Evolutionary conservation across 1,284 basidiomycete species (phyloP).

Genomic region (Ganoderma multipileum): DNA sequence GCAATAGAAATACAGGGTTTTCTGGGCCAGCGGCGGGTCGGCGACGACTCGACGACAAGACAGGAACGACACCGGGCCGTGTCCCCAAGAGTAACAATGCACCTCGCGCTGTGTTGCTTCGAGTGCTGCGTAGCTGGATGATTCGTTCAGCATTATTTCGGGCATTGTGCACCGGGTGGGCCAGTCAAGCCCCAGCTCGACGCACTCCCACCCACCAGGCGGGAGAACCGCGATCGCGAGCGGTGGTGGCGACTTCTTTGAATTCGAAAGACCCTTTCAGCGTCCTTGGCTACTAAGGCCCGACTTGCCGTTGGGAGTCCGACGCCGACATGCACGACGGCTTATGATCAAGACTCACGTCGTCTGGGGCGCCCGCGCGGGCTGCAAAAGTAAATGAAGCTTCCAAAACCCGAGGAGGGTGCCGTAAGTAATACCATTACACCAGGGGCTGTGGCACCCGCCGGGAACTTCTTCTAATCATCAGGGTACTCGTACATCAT

Average conservation of each 20-base stretch:
- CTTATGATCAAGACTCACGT: conserved; percentile 16
- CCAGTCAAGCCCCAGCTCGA: neutral
- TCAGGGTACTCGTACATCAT: neutral
- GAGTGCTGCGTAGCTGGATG: neutral
- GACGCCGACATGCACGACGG: neutral
- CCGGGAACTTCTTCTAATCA: conserved; percentile 8
- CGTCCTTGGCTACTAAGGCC: neutral
- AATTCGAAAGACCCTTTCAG: neutral
- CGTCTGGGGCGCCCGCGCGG: neutral
- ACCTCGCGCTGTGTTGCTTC: neutral
- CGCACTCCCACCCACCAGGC: neutral
- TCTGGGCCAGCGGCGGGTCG: neutral
- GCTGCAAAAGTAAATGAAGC: conserved; percentile 29
- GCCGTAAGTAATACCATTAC: conserved; percentile 8
- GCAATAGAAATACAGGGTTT: neutral
- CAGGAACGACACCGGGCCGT: neutral
- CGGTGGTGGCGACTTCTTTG: conserved; percentile 3
- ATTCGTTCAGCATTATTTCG: neutral
- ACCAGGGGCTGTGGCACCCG: conserved; percentile 16
- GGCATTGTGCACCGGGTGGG: neutral
- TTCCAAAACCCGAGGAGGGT: neutral
- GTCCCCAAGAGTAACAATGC: neutral
- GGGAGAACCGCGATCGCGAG: conserved; percentile 1
- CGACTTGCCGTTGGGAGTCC: neutral
- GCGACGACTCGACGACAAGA: neutral